Base-by-base conservation (phyloP, 78 protist genomes). In the Tieghemostelium lacteum region DNA sequence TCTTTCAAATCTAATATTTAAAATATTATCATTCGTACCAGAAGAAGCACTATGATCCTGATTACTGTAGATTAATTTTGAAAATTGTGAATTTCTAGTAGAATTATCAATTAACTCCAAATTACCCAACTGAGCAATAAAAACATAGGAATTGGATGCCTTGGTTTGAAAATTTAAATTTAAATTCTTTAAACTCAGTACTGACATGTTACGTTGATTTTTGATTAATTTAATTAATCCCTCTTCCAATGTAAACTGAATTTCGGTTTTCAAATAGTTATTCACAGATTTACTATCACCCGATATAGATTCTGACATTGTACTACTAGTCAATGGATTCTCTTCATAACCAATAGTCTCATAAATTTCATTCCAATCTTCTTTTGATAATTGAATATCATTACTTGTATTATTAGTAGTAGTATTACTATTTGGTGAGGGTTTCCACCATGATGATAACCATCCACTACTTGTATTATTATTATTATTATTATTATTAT, bases 311-410 rank as follows among this genome's bases (percentile, higher is more conserved):
- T 31, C 50, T 71, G 39, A 33, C 64, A 28, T 24, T 10, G 33
- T 45, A 19, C 10, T 19, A 28, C 4, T n/a, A 14, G 28, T 29
- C 3, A 28, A 14, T 45, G 28, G 17, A 0, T 24, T 71, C 26
- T 80, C 80, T 7, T 36, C n/a, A 16, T 60, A 83, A 7, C 91
- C 91, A 29, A 83, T 83, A 0, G 80, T 83, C 29, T 69, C 78
- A 36, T 83, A 83, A n/a, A 83, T 83, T 60, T 83, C 91, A 31
- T 55, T 29, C 91, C 91, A 83, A 45, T 83, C 91, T 8, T 83
- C 80, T 57, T 55, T 66, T 19, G 91, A 45, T 45, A 83, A 50
- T 58, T 55, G 22, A 28, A 83, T 45, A 26, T 70, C 91, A 20
- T 16, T 52, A 29, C 33, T 26, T 28, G 37, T 29, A 3, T 3